Conservation (phyloP, 2,329 filamentous ascomycete species). For the Microdochium nivale region DNA sequence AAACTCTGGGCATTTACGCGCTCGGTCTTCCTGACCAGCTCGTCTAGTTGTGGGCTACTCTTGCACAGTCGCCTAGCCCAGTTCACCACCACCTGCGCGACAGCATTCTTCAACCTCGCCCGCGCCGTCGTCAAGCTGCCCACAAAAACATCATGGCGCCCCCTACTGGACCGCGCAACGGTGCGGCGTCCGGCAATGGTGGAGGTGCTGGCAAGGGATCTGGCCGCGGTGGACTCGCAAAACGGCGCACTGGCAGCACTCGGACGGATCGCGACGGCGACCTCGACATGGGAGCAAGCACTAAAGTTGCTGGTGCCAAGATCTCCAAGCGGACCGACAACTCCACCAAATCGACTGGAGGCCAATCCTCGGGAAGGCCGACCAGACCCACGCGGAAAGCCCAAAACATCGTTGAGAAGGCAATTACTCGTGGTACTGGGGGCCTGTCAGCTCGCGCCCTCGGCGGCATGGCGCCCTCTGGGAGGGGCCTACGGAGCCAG, state of each 20-base stretch:
- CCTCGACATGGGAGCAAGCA: constrained; percentile 46
- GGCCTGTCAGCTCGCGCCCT: constrained; percentile 25
- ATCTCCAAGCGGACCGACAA: constrained; percentile 13
- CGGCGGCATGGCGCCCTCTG: constrained; percentile 16
- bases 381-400: constrained; percentile 20
- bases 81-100: no score
- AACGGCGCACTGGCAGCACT: constrained; percentile 30
- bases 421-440: constrained; percentile 25
- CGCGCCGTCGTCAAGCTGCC: no score
- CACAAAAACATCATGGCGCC: constrained; percentile 1
- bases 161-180: constrained; percentile 10
- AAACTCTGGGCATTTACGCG: no score
- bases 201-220: constrained; percentile 7
- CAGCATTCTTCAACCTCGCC: no score
- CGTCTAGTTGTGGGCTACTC: no score
- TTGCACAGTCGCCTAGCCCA: no score
- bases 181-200: constrained; percentile 5
- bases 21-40: no score
- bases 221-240: constrained; percentile 39
- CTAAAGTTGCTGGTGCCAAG: constrained; percentile 20
- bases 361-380: constrained; percentile 10
- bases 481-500: constrained; percentile 8
- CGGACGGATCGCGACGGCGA: constrained; percentile 48
- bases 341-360: constrained; percentile 6
- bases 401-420: constrained; percentile 34